Evolutionary conservation across 2,329 filamentous ascomycete genomes (phyloP).

Genomic region (Aspergillus niger): DNA sequence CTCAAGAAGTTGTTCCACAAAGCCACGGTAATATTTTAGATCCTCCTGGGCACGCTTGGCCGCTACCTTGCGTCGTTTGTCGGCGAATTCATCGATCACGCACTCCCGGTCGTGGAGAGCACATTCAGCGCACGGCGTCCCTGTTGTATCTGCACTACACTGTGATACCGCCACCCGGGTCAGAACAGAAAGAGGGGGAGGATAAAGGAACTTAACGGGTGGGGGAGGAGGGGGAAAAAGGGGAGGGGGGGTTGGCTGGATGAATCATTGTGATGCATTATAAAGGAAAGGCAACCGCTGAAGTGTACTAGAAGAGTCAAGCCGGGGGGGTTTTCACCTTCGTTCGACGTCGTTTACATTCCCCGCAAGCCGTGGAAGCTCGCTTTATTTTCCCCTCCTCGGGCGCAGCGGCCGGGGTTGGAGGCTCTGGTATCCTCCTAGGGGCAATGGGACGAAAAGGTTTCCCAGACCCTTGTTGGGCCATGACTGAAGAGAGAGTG

Average conservation of each 20-base stretch:
- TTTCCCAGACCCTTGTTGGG: constrained; percentile 27
- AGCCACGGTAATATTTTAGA: constrained; percentile 28
- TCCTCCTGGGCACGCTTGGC: constrained; percentile 34
- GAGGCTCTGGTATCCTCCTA: constrained; percentile 24
- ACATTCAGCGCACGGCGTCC: constrained; percentile 38
- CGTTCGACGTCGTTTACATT: constrained; percentile 41
- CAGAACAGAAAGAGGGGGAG: constrained; percentile 17
- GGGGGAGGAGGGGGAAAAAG: too few species aligned
- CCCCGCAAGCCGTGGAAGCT: constrained; percentile 40
- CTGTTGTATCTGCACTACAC: constrained; percentile 32
- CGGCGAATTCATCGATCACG: constrained; percentile 36
- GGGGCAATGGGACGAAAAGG: constrained; percentile 37
- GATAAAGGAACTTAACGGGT: background rate
- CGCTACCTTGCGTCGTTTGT: constrained; percentile 41
- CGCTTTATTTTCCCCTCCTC: constrained; percentile 39
- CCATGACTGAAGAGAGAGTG: constrained; percentile 26
- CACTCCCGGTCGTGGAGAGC: constrained; percentile 35
- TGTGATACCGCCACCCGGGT: constrained; percentile 15
- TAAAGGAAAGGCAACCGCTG: background rate
- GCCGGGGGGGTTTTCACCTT: constrained; percentile 30
- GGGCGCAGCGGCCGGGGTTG: constrained; percentile 18
- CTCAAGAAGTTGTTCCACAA: constrained; percentile 32
- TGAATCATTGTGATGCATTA: background rate
- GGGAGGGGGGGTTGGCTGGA: too few species aligned
- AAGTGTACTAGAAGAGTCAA: background rate